phyloP scores from a whole-genome alignment of 208 protist genomes.

The Leishmania arabica region DNA sequence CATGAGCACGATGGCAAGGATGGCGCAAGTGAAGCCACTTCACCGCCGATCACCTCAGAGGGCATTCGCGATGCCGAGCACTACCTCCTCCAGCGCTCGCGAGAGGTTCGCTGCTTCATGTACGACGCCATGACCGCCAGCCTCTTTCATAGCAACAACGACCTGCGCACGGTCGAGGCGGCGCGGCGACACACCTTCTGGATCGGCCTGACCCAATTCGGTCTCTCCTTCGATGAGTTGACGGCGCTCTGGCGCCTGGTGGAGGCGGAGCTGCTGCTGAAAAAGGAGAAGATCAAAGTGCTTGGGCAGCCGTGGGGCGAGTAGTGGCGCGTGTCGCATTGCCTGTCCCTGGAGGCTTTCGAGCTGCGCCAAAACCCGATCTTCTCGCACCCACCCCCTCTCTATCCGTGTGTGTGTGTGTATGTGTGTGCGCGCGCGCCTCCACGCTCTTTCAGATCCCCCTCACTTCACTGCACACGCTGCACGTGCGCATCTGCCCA shows the following conservation, averaged over 20 bases:
- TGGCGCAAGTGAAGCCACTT: neutral
- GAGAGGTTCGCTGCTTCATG: constrained; percentile 79
- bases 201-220: constrained; percentile 48
- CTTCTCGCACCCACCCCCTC: neutral
- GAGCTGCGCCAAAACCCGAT: neutral
- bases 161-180: constrained; percentile 41
- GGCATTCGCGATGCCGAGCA: constrained; percentile 30
- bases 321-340: constrained; percentile 1
- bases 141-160: constrained; percentile 56
- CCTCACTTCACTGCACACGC: neutral
- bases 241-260: constrained; percentile 63
- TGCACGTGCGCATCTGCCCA: neutral
- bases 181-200: constrained; percentile 41
- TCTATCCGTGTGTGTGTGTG: no score
- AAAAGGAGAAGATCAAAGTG: constrained; percentile 66
- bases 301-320: constrained; percentile 61
- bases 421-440: neutral
- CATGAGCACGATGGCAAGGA: neutral
- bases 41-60: constrained; percentile 8
- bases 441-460: neutral
- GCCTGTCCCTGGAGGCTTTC: neutral
- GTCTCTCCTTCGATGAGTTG: constrained; percentile 41
- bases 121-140: constrained; percentile 82
- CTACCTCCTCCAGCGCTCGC: constrained; percentile 39
- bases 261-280: constrained; percentile 60